A percentile compares a stretch with the other conserved stretches of the same genome.
phyloP scores from a whole-genome alignment of 2,329 filamentous ascomycete species.

The Thermothelomyces thermophilus region DNA sequence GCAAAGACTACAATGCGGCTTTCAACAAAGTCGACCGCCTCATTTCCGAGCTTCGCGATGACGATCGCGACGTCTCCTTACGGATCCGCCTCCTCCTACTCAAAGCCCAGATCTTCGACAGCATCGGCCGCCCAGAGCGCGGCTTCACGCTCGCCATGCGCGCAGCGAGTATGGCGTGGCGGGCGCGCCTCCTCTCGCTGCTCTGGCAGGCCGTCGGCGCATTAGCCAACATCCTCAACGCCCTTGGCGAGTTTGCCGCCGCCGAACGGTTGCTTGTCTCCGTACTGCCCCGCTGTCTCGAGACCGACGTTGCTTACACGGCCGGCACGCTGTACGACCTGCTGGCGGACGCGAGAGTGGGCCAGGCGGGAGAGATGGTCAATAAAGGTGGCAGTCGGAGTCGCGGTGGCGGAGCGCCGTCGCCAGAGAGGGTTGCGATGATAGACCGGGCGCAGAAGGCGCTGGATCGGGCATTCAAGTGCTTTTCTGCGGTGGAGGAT shows the following conservation, averaged over 20 bases:
- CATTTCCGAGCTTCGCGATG: constrained; percentile 36
- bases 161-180: constrained; percentile 67
- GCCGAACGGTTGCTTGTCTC: constrained; percentile 59
- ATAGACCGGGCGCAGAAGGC: constrained; percentile 53
- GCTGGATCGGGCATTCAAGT: constrained; percentile 55
- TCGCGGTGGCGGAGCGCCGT: not conserved
- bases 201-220: constrained; percentile 67
- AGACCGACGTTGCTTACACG: constrained; percentile 58
- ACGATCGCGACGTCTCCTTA: constrained; percentile 51
- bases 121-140: constrained; percentile 61
- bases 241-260: constrained; percentile 63
- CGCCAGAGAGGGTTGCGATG: constrained; percentile 42
- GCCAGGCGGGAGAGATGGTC: constrained; percentile 53
- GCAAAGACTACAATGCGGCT: constrained; percentile 42
- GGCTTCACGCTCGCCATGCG: constrained; percentile 72
- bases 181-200: constrained; percentile 58
- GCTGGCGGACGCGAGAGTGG: constrained; percentile 73
- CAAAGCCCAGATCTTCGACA: constrained; percentile 65
- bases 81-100: constrained; percentile 65
- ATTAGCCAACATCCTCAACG: constrained; percentile 62
- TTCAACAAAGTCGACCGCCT: constrained; percentile 43
- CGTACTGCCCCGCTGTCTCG: constrained; percentile 69
- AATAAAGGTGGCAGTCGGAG: not conserved
- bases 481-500: constrained; percentile 63
- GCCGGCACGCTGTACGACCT: constrained; percentile 61